Percentiles rank a stretch among this genome's conserved stretches.
These are phyloP conservation scores for Pestalotiopsis sp. DNA, from an alignment of 2,329 filamentous ascomycete genomes.

Conservation along the genomic window DNA sequence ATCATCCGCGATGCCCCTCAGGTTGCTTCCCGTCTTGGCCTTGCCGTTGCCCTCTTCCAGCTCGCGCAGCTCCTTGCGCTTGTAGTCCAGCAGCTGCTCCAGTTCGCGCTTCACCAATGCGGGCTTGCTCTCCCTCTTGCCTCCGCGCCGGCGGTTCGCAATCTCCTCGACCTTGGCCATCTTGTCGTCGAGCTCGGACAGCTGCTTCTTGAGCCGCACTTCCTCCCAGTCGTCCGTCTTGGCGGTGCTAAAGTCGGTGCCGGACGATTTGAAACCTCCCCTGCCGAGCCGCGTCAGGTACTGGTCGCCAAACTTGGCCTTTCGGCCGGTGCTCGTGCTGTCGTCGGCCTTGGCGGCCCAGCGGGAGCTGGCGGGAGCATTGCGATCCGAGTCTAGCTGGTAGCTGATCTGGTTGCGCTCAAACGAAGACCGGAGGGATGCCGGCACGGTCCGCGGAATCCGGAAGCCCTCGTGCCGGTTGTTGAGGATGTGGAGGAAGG, in stretches of 20 bases:
- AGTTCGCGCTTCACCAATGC: conserved; percentile 92
- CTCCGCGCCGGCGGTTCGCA: conserved; percentile 63
- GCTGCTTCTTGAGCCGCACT: conserved; percentile 89
- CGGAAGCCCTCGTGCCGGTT: conserved; percentile 93
- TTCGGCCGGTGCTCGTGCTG: conserved; percentile 80
- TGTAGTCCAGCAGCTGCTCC: conserved; percentile 93
- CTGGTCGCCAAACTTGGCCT: conserved; percentile 96
- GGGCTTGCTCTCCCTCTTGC: conserved; percentile 76
- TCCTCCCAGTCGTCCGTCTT: conserved; percentile 98
- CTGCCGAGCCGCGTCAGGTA: conserved; percentile 91
- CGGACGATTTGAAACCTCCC: conserved; percentile 75
- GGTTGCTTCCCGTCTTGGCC: conserved; percentile 67
- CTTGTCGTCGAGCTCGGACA: conserved; percentile 86
- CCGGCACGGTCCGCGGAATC: conserved; percentile 88
- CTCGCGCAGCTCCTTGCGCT: conserved; percentile 76
- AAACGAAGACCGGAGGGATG: conserved; percentile 87
- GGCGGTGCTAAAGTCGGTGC: conserved; percentile 86
- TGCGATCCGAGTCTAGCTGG: conserved; percentile 76
- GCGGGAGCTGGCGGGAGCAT: conserved; percentile 64
- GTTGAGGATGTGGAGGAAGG: conserved; percentile 96
- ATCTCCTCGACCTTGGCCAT: conserved; percentile 79
- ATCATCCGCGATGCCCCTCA: conserved; percentile 83
- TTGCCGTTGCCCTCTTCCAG: conserved; percentile 72
- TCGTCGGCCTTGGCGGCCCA: conserved; percentile 83
- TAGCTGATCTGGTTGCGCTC: conserved; percentile 98